phyloP scores from a whole-genome alignment of 1,139 yeast genomes.

The Oligophagozyma castellii region DNA sequence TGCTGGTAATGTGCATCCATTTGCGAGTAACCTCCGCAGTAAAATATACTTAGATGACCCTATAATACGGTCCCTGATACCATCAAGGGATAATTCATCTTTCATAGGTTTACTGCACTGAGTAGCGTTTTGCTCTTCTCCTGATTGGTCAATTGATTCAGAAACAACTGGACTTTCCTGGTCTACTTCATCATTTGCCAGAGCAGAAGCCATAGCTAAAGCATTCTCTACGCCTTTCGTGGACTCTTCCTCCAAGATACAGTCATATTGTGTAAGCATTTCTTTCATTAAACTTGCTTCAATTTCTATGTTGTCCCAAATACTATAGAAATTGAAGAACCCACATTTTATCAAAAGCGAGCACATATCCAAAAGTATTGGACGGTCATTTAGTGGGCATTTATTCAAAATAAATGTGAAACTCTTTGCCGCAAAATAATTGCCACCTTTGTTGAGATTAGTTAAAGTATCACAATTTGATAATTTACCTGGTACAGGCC shows the following conservation, averaged over 20 bases:
- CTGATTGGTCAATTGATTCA: slow-evolving; percentile 7
- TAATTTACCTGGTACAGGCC: slow-evolving; percentile 39
- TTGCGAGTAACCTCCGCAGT: slow-evolving; percentile 39
- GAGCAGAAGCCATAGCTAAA: slow-evolving; percentile 76
- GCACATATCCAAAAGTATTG: slow-evolving; percentile 31
- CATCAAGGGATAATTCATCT: slow-evolving; percentile 1
- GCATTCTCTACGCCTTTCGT: slow-evolving; percentile 63
- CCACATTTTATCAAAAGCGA: slow-evolving; percentile 57
- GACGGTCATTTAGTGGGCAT: slow-evolving; percentile 22
- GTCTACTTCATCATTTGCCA: slow-evolving; percentile 50
- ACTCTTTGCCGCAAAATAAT: slow-evolving; percentile 42
- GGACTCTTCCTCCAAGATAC: slow-evolving; percentile 46
- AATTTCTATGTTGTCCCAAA: slow-evolving; percentile 47
- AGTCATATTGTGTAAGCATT: slow-evolving; percentile 35
- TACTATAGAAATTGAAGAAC: slow-evolving; percentile 47
- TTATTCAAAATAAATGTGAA: slow-evolving; percentile 41
- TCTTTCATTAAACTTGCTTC: slow-evolving; percentile 22
- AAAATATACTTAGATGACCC: slow-evolving; percentile 26
- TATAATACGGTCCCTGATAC: slow-evolving; percentile 2
- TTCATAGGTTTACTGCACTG: slow-evolving; percentile 1
- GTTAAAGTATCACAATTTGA: slow-evolving; percentile 14
- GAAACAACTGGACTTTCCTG: slow-evolving; percentile 7
- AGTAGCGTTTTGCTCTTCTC: slow-evolving; percentile 3
- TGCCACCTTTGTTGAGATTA: slow-evolving; percentile 39
- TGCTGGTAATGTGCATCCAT: slow-evolving; percentile 55